Evolutionary conservation across 179 eudicot genomes (phyloP).

Genomic region (Heliamphora pulchella): DNA sequence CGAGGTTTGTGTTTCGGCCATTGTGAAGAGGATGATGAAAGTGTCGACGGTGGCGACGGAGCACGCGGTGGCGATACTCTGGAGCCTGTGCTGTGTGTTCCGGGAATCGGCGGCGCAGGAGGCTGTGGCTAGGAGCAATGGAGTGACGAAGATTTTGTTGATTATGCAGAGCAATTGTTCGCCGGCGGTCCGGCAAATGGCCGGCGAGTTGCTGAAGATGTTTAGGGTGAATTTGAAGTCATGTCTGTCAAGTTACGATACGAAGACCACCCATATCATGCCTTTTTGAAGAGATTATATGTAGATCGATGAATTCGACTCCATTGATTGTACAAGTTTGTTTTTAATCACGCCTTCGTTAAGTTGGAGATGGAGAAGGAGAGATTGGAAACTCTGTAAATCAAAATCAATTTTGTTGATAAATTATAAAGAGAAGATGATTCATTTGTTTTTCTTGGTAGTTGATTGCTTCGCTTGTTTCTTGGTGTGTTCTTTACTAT

Average conservation of each 20-base stretch:
- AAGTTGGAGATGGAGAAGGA: background rate
- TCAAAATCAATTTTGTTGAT: conserved; percentile 27
- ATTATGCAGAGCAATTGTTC: conserved; percentile 75
- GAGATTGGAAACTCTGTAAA: conserved; percentile 12
- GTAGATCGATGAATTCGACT: background rate
- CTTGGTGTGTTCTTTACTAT: background rate
- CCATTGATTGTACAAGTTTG: background rate
- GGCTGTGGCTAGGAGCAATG: conserved; percentile 49
- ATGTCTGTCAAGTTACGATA: conserved; percentile 53
- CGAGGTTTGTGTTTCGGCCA: conserved; percentile 29
- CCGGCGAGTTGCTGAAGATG: conserved; percentile 59
- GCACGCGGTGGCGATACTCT: conserved; percentile 50
- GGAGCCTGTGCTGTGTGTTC: conserved; percentile 63
- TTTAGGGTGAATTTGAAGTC: conserved; percentile 56
- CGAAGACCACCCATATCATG: conserved; percentile 78
- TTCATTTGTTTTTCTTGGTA: conserved; percentile 11
- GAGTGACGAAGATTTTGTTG: conserved; percentile 54
- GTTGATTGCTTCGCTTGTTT: background rate
- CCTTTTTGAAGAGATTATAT: conserved; percentile 35
- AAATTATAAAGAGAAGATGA: conserved; percentile 4
- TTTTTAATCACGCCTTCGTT: background rate
- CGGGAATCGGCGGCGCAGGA: conserved; percentile 48
- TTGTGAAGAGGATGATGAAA: conserved; percentile 47
- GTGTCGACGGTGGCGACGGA: conserved; percentile 50
- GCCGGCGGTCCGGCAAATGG: conserved; percentile 55